Conservation (phyloP, 108 stramenopile species). For the Conticribra guillardii region DNA sequence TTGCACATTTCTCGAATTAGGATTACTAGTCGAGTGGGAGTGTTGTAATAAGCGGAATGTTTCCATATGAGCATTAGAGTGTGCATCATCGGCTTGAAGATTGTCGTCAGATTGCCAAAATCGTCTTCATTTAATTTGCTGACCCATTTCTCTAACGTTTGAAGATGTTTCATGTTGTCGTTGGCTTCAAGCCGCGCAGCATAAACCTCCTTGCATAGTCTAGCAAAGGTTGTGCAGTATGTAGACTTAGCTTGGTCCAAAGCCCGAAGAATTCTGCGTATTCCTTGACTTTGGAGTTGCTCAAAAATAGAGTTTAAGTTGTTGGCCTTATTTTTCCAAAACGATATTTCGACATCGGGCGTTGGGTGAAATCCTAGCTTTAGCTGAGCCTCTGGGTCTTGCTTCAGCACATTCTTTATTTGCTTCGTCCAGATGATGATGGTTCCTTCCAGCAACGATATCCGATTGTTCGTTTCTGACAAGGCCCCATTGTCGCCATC, state of each 20-base stretch:
- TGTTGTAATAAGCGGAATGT: constrained; percentile 92
- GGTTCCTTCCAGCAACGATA: constrained; percentile 84
- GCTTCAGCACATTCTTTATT: constrained; percentile 88
- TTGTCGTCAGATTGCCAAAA: constrained; percentile 55
- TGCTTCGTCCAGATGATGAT: constrained; percentile 95
- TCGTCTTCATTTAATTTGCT: constrained; percentile 73
- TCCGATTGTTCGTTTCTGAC: constrained; percentile 72
- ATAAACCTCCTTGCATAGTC: constrained; percentile 89
- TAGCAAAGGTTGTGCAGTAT: constrained; percentile 87
- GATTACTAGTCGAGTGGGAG: constrained; percentile 84
- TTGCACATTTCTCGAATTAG: constrained; percentile 92
- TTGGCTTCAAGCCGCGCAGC: constrained; percentile 87
- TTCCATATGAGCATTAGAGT: constrained; percentile 92
- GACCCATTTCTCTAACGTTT: constrained; percentile 71
- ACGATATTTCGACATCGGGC: constrained; percentile 86
- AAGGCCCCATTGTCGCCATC: constrained; percentile 36
- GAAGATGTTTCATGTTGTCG: constrained; percentile 89
- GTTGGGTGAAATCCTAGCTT: constrained; percentile 86
- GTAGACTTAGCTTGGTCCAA: constrained; percentile 84
- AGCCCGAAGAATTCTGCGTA: constrained; percentile 78
- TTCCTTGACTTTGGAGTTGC: constrained; percentile 82
- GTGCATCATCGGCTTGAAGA: constrained; percentile 90
- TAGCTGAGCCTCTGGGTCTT: constrained; percentile 88
- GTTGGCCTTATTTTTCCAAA: constrained; percentile 89
- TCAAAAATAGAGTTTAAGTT: constrained; percentile 89